Conservation (phyloP, 345 rosid species). For the Diplotaxis tenuifolia region DNA sequence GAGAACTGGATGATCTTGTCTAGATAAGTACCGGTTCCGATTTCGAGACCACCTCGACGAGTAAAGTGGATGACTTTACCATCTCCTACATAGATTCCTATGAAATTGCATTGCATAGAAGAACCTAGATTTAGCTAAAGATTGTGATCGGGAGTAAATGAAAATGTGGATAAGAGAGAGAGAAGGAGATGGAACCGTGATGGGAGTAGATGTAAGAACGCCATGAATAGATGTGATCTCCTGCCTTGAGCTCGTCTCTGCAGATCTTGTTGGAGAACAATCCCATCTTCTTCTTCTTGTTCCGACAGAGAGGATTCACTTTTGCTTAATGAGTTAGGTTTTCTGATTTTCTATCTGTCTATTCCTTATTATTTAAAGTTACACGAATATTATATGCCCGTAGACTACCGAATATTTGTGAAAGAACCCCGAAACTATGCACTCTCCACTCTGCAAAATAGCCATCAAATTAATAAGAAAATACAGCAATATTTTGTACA, state of each 20-base stretch:
- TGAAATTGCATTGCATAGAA: not conserved
- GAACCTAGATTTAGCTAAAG: not conserved
- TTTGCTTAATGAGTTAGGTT: conserved; percentile 7
- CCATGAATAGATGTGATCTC: conserved; percentile 84
- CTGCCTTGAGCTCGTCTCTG: conserved; percentile 50
- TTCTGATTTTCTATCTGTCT: not conserved
- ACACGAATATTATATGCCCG: not conserved
- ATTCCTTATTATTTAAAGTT: not conserved
- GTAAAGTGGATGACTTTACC: conserved; percentile 80
- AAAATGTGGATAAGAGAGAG: not conserved
- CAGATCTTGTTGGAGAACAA: conserved; percentile 52
- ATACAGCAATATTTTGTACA: not conserved
- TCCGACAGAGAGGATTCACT: not conserved
- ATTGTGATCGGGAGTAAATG: not conserved
- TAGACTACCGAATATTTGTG: not conserved
- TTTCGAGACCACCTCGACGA: conserved; percentile 62
- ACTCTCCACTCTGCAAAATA: not conserved
- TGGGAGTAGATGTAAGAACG: conserved; percentile 64
- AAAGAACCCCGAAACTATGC: not conserved
- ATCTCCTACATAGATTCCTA: conserved; percentile 72
- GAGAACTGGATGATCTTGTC: conserved; percentile 57
- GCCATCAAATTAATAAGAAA: not conserved
- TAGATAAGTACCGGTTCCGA: conserved; percentile 61
- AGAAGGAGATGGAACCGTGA: conserved; percentile 44
- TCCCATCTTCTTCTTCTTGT: conserved; percentile 42